Evolutionary conservation across 441 rosid genomes (phyloP).

Genomic region (Erodium texanum): DNA sequence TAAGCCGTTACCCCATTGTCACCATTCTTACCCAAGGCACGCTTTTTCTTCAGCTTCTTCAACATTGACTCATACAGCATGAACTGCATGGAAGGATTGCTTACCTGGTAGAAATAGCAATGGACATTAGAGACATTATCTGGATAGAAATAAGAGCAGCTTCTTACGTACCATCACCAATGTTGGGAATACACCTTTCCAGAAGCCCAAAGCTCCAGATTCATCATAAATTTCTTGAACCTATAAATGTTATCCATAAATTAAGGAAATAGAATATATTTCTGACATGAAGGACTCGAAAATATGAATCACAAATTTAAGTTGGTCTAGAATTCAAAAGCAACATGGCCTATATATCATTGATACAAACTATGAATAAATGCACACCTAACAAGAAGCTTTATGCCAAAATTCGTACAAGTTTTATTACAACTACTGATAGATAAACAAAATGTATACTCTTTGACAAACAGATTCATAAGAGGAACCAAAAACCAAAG

Average conservation of each 20-base stretch:
- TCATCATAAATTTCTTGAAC: conserved; percentile 74
- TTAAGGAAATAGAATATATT: conserved; percentile 9
- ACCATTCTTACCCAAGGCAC: conserved; percentile 37
- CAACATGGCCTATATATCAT: too few species aligned
- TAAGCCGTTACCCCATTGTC: conserved; percentile 51
- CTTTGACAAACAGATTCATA: neutral
- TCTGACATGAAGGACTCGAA: too few species aligned
- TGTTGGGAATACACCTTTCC: conserved; percentile 92
- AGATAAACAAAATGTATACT: neutral
- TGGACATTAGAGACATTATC: conserved; percentile 26
- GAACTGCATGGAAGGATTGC: conserved; percentile 93
- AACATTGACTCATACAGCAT: conserved; percentile 92
- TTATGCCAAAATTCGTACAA: neutral
- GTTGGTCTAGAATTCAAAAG: too few species aligned
- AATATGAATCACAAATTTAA: too few species aligned
- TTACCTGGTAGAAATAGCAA: conserved; percentile 43
- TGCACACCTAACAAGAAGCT: neutral
- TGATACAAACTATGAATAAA: neutral
- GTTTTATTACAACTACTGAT: neutral
- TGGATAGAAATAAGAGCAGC: conserved; percentile 18
- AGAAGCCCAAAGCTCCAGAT: conserved; percentile 81
- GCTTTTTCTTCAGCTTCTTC: conserved; percentile 61
- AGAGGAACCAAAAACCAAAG: neutral
- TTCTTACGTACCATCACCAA: conserved; percentile 73
- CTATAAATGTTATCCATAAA: conserved; percentile 31